Conservation (phyloP, 1,139 yeast genomes). For the Hemisphaericaspora lyxosophila region DNA sequence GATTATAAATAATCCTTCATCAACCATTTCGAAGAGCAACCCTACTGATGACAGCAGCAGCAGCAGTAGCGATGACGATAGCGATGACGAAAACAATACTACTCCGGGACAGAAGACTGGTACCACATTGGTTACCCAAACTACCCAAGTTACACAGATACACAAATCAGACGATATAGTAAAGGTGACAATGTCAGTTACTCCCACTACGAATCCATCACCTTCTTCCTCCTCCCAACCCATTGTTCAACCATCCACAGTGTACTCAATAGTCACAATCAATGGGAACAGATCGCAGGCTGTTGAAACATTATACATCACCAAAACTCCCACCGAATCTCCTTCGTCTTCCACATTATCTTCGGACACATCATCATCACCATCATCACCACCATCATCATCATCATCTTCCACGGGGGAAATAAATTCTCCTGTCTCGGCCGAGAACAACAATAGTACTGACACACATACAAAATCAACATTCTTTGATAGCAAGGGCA, state of each 20-base stretch:
- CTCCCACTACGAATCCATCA: constrained; percentile 4
- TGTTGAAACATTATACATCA: constrained; percentile 20
- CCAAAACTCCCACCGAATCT: constrained; percentile 17
- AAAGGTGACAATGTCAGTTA: constrained; percentile 7
- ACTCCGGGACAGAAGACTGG: too few relatives aligned
- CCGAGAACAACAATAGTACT: constrained; percentile 15
- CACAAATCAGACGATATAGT: constrained; percentile 11
- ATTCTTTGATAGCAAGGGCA: constrained; percentile 58
- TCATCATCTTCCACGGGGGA: constrained; percentile 10
- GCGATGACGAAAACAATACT: neutral
- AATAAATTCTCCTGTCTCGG: neutral
- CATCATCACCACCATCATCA: constrained; percentile 12
- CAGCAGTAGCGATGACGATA: neutral
- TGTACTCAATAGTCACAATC: constrained; percentile 19
- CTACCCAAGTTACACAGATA: constrained; percentile 15
- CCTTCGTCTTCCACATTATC: too few relatives aligned
- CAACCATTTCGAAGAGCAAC: constrained; percentile 13
- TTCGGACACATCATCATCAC: constrained; percentile 9
- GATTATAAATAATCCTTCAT: constrained; percentile 25
- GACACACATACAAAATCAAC: constrained; percentile 17
- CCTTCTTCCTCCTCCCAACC: constrained; percentile 6
- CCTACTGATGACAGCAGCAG: neutral
- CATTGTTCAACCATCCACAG: constrained; percentile 13
- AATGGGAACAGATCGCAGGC: constrained; percentile 23
- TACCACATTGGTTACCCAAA: constrained; percentile 17